A percentile compares a stretch with the other conserved stretches of the same genome.
Evolutionary conservation across 495 filamentous ascomycete species (phyloP).

Genomic region (Ramalina intermedia): DNA sequence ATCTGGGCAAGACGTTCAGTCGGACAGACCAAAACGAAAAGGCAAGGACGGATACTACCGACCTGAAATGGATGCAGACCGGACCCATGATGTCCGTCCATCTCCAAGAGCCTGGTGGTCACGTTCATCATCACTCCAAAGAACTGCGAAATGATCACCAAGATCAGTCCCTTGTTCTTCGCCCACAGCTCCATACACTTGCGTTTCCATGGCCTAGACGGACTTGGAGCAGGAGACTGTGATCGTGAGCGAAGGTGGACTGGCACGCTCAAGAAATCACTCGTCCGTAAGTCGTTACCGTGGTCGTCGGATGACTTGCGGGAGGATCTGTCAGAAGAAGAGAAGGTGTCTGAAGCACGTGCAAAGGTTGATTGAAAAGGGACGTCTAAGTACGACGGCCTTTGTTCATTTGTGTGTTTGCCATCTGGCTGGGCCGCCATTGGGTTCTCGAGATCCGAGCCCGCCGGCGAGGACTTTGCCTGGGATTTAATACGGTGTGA

Average conservation of each 20-base stretch:
- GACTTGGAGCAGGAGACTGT: conserved; percentile 8
- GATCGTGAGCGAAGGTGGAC: conserved; percentile 2
- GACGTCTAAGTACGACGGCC: neutral
- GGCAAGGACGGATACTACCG: conserved; percentile 2
- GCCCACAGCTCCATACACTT: conserved; percentile 24
- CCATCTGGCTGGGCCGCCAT: too few species aligned
- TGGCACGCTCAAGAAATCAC: neutral
- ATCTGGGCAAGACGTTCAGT: conserved; percentile 29
- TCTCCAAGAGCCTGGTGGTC: conserved; percentile 62
- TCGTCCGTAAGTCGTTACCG: neutral
- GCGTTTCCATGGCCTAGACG: conserved; percentile 16
- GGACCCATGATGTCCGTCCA: conserved; percentile 45
- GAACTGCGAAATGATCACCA: conserved; percentile 64
- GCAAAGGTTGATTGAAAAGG: conserved; percentile 7
- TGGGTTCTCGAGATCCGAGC: neutral
- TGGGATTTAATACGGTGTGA: too few species aligned
- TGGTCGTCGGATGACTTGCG: conserved; percentile 11
- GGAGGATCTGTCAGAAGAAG: conserved; percentile 5
- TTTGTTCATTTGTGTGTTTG: too few species aligned
- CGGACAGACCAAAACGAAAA: neutral
- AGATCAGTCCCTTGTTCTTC: conserved; percentile 56
- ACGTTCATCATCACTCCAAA: conserved; percentile 87
- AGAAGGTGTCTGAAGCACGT: conserved; percentile 10
- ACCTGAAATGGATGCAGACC: conserved; percentile 76
- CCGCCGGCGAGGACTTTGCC: neutral